Evolutionary conservation across 768 basidiomycete genomes (phyloP), one percentile per base, ranked within the genome.

Genomic region (Boletus reticuloceps): DNA sequence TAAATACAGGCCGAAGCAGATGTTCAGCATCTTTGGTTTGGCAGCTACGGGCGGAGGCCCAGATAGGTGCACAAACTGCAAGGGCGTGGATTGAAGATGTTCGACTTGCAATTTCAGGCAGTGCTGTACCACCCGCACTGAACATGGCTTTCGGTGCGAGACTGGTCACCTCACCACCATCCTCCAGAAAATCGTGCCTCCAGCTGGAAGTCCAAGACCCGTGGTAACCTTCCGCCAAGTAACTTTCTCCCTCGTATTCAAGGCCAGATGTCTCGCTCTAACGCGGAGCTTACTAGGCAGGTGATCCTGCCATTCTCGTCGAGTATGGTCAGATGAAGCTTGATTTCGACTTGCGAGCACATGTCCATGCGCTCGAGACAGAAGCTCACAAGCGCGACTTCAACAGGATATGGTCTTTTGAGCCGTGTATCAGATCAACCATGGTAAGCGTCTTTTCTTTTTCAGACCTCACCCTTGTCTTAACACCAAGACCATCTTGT

Each of bases 1-100:
- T 41, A 5, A 44, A 19, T 38, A 36, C 22, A 84, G 79, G 79
- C 82, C 0, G 76, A 89, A 72, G 76, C 84, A 2, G 88, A 92
- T 60, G 72, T 86, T 4, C 85, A 88, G 54, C 89, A 90, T 65
- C 75, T 91, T 16, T 94, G 90, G 89, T 84, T 81, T 52, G 85
- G 87, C 20, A 82, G 94, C 22, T 22, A 22, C 22, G 79, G 75
- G 56, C 61, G 2, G 66, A 74, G 2, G 75, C 82, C 0, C 59
- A 72, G 43, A 36, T 51, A 8, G 59, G 77, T 3, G 50, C 62
- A 14, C 55, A 57, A n/a, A 48, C 56, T 0, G 63, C 65, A 8
- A 55, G 65, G 25, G 17, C 51, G 7, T 81, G 76, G 71, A 60
- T 78, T 3, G 56, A 66, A 0, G 57, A 56, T 4, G 60, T 71